Base-by-base conservation (phyloP, 371 early-diverging fungal species). In the Umbelopsis sp. region DNA sequence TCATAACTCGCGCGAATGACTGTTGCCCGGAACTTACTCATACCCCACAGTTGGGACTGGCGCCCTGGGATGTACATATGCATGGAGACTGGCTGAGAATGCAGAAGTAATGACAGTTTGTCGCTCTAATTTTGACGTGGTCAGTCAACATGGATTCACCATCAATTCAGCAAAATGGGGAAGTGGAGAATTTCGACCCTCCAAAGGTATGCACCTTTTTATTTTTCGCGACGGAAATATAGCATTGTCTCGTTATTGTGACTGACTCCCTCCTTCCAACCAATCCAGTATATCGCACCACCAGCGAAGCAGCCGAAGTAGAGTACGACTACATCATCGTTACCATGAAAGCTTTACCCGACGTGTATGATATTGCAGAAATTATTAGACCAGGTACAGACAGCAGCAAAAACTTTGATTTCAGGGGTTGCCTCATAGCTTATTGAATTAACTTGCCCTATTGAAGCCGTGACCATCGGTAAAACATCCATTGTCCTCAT, bases 1-100 rank as follows among this genome's bases (percentile, higher is more conserved):
- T 18, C 18, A 29, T 32, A 35, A 7, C 41, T 41, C 10, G 7
- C 41, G 2, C 7, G 12, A 10, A 1, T 41, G 41, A 41, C 12
- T 10, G 7, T 41, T 41, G 7, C 7, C 12, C 8, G 4, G 7
- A 12, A 35, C 11, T 35, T 9, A 22, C 14, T 11, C 14, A 57
- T 29, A 38, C 35, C 12, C 64, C 63, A 29, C 74, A 90, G 91
- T 94, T 50, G 95, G 95, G 45, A 86, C 89, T n/a, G 95, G 95
- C 14, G 95, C 93, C 38, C 80, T 94, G 25, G 95, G 93, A 45
- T 87, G 91, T 41, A 82, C 92, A 68, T 92, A 89, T 72, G 87
- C 85, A 16, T 90, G 89, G 85, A 86, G 92, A 51, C 79, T 95
- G 63, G 84, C 91, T 22, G 75, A 82, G 41, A 73, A 84, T 18